A percentile compares a stretch with the other conserved stretches of the same genome.
phyloP scores from a whole-genome alignment of 75 land plant species.

The Picea sitchensis region DNA sequence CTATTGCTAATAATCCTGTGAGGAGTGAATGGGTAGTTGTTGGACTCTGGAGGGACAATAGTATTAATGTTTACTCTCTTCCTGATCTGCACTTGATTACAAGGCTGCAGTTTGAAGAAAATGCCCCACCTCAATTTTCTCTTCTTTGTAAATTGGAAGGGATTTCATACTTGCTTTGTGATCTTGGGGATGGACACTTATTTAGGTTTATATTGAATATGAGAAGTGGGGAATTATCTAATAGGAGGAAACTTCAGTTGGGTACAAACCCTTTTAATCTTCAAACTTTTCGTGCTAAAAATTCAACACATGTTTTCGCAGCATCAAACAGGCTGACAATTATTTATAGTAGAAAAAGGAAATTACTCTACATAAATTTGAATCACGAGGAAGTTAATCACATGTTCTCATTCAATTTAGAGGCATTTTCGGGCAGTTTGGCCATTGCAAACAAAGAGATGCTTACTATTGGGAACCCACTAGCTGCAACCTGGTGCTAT shows the following conservation, averaged over 20 bases:
- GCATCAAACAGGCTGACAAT: slow-evolving; percentile 97
- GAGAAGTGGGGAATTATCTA: slow-evolving; percentile 60
- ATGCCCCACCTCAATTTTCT: slow-evolving; percentile 89
- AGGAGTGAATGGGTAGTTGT: slow-evolving; percentile 74
- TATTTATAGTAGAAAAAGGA: slow-evolving; percentile 92
- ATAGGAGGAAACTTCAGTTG: slow-evolving; percentile 88
- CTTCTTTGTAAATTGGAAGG: slow-evolving; percentile 95
- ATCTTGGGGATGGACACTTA: slow-evolving; percentile 94
- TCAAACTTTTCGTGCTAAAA: slow-evolving; percentile 82
- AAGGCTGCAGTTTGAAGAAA: slow-evolving; percentile 81
- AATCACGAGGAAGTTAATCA: slow-evolving; percentile 94
- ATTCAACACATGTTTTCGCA: slow-evolving; percentile 92
- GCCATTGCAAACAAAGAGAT: slow-evolving; percentile 99
- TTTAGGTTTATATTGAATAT: slow-evolving; percentile 69
- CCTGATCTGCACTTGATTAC: slow-evolving; percentile 74
- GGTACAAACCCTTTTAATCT: slow-evolving; percentile 93
- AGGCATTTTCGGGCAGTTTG: slow-evolving; percentile 45
- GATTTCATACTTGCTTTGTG: slow-evolving; percentile 90
- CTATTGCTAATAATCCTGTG: slow-evolving; percentile 75
- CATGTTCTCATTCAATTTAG: slow-evolving; percentile 93
- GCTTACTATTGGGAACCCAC: slow-evolving; percentile 95
- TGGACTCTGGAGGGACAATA: slow-evolving; percentile 98
- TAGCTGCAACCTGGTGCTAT: too few species aligned
- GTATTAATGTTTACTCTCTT: slow-evolving; percentile 81
- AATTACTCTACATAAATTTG: slow-evolving; percentile 89